A percentile compares a stretch with the other conserved stretches of the same genome.
Evolutionary conservation across 371 early-diverging fungal genomes (phyloP).

Genomic region (Syncephalis plumigaleata): DNA sequence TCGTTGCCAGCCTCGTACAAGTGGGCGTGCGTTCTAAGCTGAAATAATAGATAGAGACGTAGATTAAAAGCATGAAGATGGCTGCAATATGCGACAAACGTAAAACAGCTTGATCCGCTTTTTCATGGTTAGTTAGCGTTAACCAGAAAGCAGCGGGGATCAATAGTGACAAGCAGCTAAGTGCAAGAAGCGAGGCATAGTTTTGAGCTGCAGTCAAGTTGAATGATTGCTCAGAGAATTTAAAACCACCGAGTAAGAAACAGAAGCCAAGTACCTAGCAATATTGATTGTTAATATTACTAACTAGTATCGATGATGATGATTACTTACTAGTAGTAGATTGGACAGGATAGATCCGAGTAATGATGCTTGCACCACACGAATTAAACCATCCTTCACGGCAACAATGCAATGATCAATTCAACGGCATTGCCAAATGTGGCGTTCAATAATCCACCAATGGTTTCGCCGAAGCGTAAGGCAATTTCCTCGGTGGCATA

Average conservation of each 20-base stretch:
- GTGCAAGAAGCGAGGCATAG: constrained; percentile 49
- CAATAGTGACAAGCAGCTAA: constrained; percentile 54
- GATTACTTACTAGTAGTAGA: constrained; percentile 36
- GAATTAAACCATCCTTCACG: constrained; percentile 44
- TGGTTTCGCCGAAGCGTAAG: constrained; percentile 33
- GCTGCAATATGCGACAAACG: constrained; percentile 50
- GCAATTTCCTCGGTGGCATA: constrained; percentile 32
- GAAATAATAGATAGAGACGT: constrained; percentile 60
- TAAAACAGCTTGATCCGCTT: constrained; percentile 22
- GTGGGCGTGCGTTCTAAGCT: constrained; percentile 51
- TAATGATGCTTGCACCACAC: constrained; percentile 75
- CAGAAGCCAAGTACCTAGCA: constrained; percentile 41
- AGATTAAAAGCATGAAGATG: constrained; percentile 50
- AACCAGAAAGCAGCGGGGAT: constrained; percentile 63
- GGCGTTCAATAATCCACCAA: constrained; percentile 80
- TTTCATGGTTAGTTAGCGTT: constrained; percentile 17
- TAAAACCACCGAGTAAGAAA: constrained; percentile 59
- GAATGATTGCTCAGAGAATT: constrained; percentile 47
- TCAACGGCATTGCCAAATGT: constrained; percentile 81
- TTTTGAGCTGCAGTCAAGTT: constrained; percentile 69
- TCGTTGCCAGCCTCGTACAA: constrained; percentile 26
- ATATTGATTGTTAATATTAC: neutral
- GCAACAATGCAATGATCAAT: constrained; percentile 64
- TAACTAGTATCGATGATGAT: neutral
- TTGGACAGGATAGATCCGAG: constrained; percentile 79